Evolutionary conservation across 179 eudicot genomes (phyloP).

Genomic region (Heliamphora pulchella): DNA sequence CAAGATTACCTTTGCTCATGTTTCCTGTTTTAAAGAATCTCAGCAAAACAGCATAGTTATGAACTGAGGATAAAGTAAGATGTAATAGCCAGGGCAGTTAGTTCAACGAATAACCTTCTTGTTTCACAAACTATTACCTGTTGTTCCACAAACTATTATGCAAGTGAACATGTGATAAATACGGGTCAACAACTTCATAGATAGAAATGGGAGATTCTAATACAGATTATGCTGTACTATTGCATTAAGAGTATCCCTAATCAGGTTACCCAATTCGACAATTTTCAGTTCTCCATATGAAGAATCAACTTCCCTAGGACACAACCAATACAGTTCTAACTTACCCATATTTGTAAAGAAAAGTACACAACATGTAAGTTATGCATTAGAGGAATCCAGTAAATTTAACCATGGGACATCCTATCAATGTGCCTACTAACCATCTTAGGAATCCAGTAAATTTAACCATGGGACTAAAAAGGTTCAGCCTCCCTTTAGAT

Average conservation of each 20-base stretch:
- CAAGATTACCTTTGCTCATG: background rate
- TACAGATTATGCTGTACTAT: background rate
- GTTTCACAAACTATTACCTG: too few species aligned
- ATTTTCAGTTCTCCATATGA: background rate
- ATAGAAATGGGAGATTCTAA: background rate
- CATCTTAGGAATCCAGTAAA: background rate
- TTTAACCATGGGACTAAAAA: slow-evolving; percentile 5
- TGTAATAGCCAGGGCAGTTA: background rate
- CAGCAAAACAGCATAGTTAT: background rate
- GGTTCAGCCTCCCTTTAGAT: background rate
- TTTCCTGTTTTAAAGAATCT: background rate
- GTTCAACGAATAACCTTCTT: background rate
- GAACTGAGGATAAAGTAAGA: background rate
- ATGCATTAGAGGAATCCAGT: background rate
- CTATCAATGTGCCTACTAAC: background rate
- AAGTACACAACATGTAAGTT: background rate
- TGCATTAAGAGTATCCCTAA: background rate
- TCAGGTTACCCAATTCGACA: background rate
- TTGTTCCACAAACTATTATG: background rate
- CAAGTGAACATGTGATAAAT: background rate
- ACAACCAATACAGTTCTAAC: background rate
- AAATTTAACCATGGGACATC: background rate
- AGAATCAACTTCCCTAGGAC: background rate
- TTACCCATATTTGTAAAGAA: background rate
- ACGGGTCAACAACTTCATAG: background rate